These are phyloP conservation scores for Ilex paraguariensis DNA, from an alignment of 305 asterid species.

Conservation along the genomic window DNA sequence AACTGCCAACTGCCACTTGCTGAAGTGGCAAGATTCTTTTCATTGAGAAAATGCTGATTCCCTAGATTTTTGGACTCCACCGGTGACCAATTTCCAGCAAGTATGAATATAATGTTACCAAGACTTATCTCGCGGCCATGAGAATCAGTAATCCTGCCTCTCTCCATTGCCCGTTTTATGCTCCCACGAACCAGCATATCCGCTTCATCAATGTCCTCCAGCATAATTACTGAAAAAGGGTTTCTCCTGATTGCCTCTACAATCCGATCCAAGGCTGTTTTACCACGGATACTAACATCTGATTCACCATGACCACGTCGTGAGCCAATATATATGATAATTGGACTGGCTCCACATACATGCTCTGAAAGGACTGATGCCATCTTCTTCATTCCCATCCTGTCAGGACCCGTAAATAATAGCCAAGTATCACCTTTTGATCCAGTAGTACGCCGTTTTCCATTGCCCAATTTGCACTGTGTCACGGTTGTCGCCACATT, in stretches of 20 bases:
- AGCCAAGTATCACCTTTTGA: slow-evolving; percentile 78
- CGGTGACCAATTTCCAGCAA: slow-evolving; percentile 82
- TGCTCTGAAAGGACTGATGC: slow-evolving; percentile 76
- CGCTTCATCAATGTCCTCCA: slow-evolving; percentile 85
- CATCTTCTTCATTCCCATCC: slow-evolving; percentile 83
- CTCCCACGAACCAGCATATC: slow-evolving; percentile 61
- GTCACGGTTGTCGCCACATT: slow-evolving; percentile 77
- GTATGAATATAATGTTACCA: slow-evolving; percentile 67
- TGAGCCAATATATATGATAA: slow-evolving; percentile 53
- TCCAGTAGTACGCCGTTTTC: slow-evolving; percentile 59
- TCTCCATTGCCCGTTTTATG: slow-evolving; percentile 67
- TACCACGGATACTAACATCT: slow-evolving; percentile 61
- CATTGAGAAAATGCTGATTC: slow-evolving; percentile 25
- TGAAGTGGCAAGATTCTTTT: slow-evolving; percentile 31
- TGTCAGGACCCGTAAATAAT: slow-evolving; percentile 76
- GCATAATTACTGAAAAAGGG: slow-evolving; percentile 68
- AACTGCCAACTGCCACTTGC: slow-evolving; percentile 63
- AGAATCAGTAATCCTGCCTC: slow-evolving; percentile 78
- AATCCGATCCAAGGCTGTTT: slow-evolving; percentile 70
- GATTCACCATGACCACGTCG: slow-evolving; percentile 46
- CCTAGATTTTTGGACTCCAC: too few relatives aligned
- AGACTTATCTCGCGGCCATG: slow-evolving; percentile 90
- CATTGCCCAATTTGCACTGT: slow-evolving; percentile 68
- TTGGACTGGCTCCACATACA: slow-evolving; percentile 52
- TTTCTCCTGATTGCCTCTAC: slow-evolving; percentile 73